Conservation (phyloP, 1,139 yeast species). For the Kodamaea ohmeri region DNA sequence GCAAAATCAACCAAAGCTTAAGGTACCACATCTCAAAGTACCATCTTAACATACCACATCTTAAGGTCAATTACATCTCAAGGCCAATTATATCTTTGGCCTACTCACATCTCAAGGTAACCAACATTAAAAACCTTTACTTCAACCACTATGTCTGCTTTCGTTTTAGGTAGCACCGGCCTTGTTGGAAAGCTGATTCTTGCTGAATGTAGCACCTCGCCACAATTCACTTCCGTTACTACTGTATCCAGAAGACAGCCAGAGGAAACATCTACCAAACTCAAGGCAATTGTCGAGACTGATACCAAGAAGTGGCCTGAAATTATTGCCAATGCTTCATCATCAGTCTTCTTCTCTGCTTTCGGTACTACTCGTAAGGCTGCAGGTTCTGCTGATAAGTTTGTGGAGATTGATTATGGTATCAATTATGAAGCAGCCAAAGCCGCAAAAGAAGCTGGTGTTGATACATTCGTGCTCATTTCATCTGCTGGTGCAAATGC, state of each 20-base stretch:
- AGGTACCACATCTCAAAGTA: too few species aligned
- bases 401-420: conserved; percentile 67
- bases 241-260: conserved; percentile 48
- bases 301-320: conserved; percentile 44
- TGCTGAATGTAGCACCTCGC: conserved; percentile 32
- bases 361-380: conserved; percentile 73
- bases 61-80: too few species aligned
- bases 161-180: conserved; percentile 62
- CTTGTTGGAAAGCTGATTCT: conserved; percentile 52
- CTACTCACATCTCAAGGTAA: too few species aligned
- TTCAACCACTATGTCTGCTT: conserved; percentile 24
- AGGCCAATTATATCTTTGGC: too few species aligned
- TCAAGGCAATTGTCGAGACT: conserved; percentile 32
- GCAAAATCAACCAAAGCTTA: too few species aligned
- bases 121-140: too few species aligned
- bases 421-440: conserved; percentile 61
- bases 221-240: conserved; percentile 30
- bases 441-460: conserved; percentile 67
- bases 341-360: conserved; percentile 47
- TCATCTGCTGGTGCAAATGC: conserved; percentile 59
- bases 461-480: conserved; percentile 60
- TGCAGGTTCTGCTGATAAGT: conserved; percentile 69
- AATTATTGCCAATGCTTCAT: conserved; percentile 19
- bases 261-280: conserved; percentile 19
- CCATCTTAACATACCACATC: too few species aligned